A percentile compares a stretch with the other conserved stretches of the same genome.
These are phyloP conservation scores for Exophiala phaeomuriformis DNA, from an alignment of 2,329 filamentous ascomycete genomes.

Conservation along the genomic window DNA sequence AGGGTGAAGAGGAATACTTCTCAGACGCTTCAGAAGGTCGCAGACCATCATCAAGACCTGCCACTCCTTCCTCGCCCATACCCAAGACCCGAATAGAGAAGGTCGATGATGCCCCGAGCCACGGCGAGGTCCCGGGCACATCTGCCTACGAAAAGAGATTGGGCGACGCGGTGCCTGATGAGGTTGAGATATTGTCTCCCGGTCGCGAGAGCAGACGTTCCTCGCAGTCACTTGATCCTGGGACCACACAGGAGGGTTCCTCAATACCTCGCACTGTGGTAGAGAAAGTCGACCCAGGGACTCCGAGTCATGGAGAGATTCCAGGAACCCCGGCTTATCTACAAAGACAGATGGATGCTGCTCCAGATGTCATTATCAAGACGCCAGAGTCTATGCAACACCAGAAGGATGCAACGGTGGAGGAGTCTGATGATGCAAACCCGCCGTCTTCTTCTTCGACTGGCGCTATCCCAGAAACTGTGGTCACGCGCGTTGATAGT, in stretches of 20 bases:
- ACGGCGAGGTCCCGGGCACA: slow-evolving; percentile 58
- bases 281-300: slow-evolving; percentile 52
- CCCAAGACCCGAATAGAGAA: slow-evolving; percentile 57
- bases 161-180: slow-evolving; percentile 57
- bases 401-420: slow-evolving; percentile 5
- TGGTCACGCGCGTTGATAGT: slow-evolving; percentile 40
- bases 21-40: slow-evolving; percentile 58
- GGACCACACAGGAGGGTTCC: slow-evolving; percentile 46
- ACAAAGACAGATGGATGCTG: slow-evolving; percentile 51
- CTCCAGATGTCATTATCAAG: slow-evolving; percentile 51
- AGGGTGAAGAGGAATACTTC: slow-evolving; percentile 58
- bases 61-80: slow-evolving; percentile 45
- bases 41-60: slow-evolving; percentile 29
- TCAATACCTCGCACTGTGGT: slow-evolving; percentile 54
- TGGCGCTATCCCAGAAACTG: slow-evolving; percentile 37
- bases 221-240: slow-evolving; percentile 38
- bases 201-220: slow-evolving; percentile 36
- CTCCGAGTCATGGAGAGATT: slow-evolving; percentile 54
- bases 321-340: slow-evolving; percentile 54
- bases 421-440: background rate
- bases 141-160: slow-evolving; percentile 51
- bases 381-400: slow-evolving; percentile 28
- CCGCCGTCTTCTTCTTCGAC: slow-evolving; percentile 3
- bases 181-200: slow-evolving; percentile 52
- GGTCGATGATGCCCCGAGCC: slow-evolving; percentile 51